A percentile compares a stretch with the other conserved stretches of the same genome.
Conservation (phyloP, 2,329 filamentous ascomycete species). For the Aspergillus costaricaensis region DNA sequence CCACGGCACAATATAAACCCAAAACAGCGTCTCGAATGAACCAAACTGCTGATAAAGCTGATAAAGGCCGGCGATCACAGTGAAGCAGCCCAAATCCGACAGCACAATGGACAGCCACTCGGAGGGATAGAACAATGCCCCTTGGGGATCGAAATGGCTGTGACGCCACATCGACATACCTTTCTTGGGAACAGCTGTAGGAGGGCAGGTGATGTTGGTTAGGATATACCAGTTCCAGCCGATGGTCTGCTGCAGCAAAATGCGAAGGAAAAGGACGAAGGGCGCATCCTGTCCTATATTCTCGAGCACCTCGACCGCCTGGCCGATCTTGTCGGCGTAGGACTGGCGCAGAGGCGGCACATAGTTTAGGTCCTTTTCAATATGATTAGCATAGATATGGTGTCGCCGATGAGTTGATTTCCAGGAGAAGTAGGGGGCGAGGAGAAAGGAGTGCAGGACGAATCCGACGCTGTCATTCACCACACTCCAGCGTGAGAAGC, state of each 20-base stretch:
- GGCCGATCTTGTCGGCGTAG: neutral
- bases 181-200: neutral
- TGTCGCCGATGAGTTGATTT: neutral
- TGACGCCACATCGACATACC: neutral
- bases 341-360: neutral
- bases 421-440: neutral
- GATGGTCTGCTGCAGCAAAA: neutral
- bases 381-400: neutral
- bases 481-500: neutral
- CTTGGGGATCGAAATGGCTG: neutral
- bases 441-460: neutral
- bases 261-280: neutral
- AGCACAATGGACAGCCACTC: neutral
- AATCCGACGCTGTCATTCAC: neutral
- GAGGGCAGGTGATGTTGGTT: neutral
- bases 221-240: constrained; percentile 1
- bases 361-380: neutral
- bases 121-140: neutral
- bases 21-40: neutral
- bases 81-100: neutral
- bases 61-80: neutral
- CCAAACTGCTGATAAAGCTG: neutral
- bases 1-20: neutral
- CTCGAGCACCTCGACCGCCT: neutral
- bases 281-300: neutral